These are phyloP conservation scores for Perilla frutescens DNA, from an alignment of 257 asterid genomes.

Conservation along the genomic window DNA sequence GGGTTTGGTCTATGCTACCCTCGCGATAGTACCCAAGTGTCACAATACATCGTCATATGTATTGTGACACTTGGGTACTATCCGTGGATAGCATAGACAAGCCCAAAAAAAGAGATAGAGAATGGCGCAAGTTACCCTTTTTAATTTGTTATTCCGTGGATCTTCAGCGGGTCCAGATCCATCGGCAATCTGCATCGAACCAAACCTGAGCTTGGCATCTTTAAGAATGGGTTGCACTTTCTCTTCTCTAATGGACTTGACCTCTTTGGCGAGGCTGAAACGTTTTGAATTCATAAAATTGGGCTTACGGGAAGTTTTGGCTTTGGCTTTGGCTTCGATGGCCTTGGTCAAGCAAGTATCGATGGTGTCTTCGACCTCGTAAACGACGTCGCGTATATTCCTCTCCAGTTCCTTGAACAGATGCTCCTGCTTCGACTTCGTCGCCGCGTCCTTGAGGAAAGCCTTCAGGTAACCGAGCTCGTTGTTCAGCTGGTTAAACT, in stretches of 20 bases:
- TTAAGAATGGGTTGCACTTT: neutral
- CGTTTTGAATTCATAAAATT: neutral
- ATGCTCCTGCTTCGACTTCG: neutral
- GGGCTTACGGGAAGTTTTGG: no score
- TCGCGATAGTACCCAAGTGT: no score
- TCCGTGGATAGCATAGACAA: no score
- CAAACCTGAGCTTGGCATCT: neutral
- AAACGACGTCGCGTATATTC: slow-evolving; percentile 25
- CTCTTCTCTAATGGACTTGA: neutral
- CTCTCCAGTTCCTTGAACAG: slow-evolving; percentile 6
- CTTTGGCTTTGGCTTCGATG: neutral
- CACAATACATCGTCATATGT: no score
- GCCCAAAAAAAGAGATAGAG: no score
- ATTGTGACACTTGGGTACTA: no score
- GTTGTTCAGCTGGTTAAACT: neutral
- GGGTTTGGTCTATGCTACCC: no score
- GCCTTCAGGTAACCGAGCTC: neutral
- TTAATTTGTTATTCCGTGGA: no score
- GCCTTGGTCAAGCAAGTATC: slow-evolving; percentile 31
- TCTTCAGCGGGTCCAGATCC: neutral
- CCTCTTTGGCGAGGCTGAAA: neutral
- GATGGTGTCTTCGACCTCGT: slow-evolving; percentile 44
- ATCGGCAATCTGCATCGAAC: neutral
- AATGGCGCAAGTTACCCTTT: no score
- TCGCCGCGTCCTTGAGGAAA: neutral